Conservation (phyloP, 352 stramenopile genomes). For the Peronospora farinosa region DNA sequence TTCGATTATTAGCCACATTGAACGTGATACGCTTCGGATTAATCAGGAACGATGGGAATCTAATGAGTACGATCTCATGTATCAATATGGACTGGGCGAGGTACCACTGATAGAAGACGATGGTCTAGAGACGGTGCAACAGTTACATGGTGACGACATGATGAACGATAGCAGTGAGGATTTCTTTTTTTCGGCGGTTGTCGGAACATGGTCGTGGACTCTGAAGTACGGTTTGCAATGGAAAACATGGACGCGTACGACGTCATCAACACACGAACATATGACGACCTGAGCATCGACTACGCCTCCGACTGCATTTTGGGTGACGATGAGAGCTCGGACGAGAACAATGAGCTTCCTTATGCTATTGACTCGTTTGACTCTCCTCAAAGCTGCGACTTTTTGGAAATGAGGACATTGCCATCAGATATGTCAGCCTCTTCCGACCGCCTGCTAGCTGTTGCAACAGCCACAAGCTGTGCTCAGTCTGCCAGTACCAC, state of each 20-base stretch:
- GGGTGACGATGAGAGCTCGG: slow-evolving; percentile 45
- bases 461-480: slow-evolving; percentile 22
- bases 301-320: slow-evolving; percentile 68
- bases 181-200: slow-evolving; percentile 42
- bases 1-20: slow-evolving; percentile 57
- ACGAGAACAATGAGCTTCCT: slow-evolving; percentile 54
- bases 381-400: slow-evolving; percentile 37
- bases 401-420: slow-evolving; percentile 62
- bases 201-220: slow-evolving; percentile 41
- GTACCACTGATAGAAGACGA: slow-evolving; percentile 51
- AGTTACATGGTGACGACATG: slow-evolving; percentile 38
- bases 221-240: slow-evolving; percentile 57
- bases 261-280: slow-evolving; percentile 39
- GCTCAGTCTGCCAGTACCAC: slow-evolving; percentile 16
- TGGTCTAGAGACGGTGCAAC: slow-evolving; percentile 47
- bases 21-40: slow-evolving; percentile 62
- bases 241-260: slow-evolving; percentile 75
- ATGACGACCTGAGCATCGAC: slow-evolving; percentile 59
- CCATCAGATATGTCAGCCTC: slow-evolving; percentile 51
- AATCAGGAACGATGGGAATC: slow-evolving; percentile 81
- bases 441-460: slow-evolving; percentile 45
- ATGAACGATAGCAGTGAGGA: slow-evolving; percentile 51
- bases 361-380: slow-evolving; percentile 61
- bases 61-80: slow-evolving; percentile 81
- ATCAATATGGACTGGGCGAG: slow-evolving; percentile 71